Evolutionary conservation across 2,329 filamentous ascomycete genomes (phyloP), one percentile per base, ranked within the genome.

Genomic region (Aphanoascus verrucosus): DNA sequence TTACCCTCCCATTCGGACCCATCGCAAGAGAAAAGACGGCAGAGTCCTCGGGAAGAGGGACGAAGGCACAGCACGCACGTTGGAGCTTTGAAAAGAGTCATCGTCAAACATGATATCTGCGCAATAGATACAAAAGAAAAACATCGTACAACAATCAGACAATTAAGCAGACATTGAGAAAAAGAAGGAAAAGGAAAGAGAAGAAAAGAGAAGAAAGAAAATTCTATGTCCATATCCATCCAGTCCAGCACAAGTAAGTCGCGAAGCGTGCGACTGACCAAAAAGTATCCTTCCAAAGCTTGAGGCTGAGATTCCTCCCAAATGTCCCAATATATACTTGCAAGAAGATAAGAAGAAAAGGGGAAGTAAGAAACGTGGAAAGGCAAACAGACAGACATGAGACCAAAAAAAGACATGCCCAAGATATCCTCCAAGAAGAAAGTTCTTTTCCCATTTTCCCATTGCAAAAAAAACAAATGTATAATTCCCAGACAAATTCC

Each of bases 291-390:
- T 40, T 15, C 38, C 38, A 41, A 41, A 28, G 23, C 3, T 7
- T 9, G 3, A 31, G 23, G 23, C 23, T 9, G 3, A 31, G 11
- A 32, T 31, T 46, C 28, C 14, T n/a, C 34, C 19, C 31, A 34
- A 46, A 35, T 19, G 38, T 38, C 34, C 45, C 20, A 42, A 56
- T 49, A 32, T 51, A 42, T 41, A 34, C 37, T 34, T 48, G 55
- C 55, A 59, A 59, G 56, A 54, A 34, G 12, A 31, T n/a, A n/a
- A 59, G 35, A 42, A 51, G 32, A 32, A 12, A 20, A 51, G n/a
- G 20, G 40, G 53, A 52, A 35, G 49, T 55, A 45, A 56, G 32
- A 44, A 40, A 50, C 32, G 40, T 15, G 32, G 42, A 8, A 52
- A 15, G n/a, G 34, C 19, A 31, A 23, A 9, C 19, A 38, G 17